Evolutionary conservation across 108 stramenopile species (phyloP), one percentile per base, ranked within the genome.

Genomic region (Nitzschia sp.): DNA sequence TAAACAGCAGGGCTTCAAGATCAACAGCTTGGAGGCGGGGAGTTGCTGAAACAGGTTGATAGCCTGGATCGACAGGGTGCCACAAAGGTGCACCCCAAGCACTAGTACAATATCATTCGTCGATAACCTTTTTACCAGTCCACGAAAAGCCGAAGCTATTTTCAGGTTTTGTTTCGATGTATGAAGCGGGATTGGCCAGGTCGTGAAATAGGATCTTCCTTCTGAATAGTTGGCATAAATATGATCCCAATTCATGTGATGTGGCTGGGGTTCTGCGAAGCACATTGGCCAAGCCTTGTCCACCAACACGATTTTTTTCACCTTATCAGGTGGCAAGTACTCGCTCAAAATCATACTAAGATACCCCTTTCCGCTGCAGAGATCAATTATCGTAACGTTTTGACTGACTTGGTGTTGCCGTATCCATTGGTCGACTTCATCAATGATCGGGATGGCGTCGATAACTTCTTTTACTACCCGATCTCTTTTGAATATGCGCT

Each of bases 281-380:
- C 75, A 66, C 71, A 86, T 67, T 15, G 82, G 78, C 82, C 82
- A 86, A 57, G 80, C 80, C 58, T 82, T 83, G 60, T 86, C 85
- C 3, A 86, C 71, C 54, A 86, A 59, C 15, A 83, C 59, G 31
- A 77, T 49, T 33, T 71, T 69, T 36, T 78, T 65, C 3, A 86
- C 82, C 24, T 72, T 77, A 0, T 53, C 35, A 23, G 74, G 59
- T 23, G 82, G 76, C 34, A 86, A 35, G 27, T 83, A 38, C 51
- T 86, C 82, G 2, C 72, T 68, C 21, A 86, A 60, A 23, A 81
- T 33, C 85, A 86, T 86, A 29, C 62, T 58, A 29, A 86, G 32
- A 66, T 83, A 86, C 51, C 85, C 85, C 54, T 80, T 81, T 19
- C 85, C 85, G 5, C 69, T 71, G 28, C 76, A 76, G 54, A 86